Base-by-base conservation (phyloP, 495 filamentous ascomycete species). In the Neurospora discreta region DNA sequence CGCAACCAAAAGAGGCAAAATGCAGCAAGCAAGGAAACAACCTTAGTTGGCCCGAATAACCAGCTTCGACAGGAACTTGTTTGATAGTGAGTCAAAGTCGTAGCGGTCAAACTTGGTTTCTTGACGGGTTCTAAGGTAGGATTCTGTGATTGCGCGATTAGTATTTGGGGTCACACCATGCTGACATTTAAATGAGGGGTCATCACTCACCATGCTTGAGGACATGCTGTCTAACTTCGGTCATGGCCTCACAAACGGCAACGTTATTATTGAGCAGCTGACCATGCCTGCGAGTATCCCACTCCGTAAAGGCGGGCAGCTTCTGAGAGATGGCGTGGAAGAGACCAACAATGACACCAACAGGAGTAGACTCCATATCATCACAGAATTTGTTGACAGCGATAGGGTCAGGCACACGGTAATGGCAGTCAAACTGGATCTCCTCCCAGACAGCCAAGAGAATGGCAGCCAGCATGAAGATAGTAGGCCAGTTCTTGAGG, bases 241-340 rank as follows among this genome's bases (percentile, higher is more conserved):
- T 95, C 92, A 97, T 92, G 46, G 94, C 93, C 74, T 94, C 92
- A 84, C 94, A 97, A 39, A 95, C 92, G 74, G 93, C 92, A 5
- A 86, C 87, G 81, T 97, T 97, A 75, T 93, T 95, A 82, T 92
- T 90, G 68, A 97, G 86, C 69, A 95, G 79, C 71, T 95, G 90
- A 71, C 94, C 92, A 77, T 97, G 94, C 81, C 94, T 90, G 71
- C 88, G 84, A 1, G 92, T 93, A 75, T 97, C 93, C 94, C 94
- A 97, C 75, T 97, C 94, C 70, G 87, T 90, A 78, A 97, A 92
- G 3, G 92, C 87, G 8, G 94, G 94, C 65, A 97, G 85, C 82
- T 97, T 96, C 82, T 96, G 93, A 7, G 93, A 97, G 80, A 97
- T 97, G 77, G 94, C 94, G 74, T 93, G 91, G 90, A 97, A 97